Percentiles rank a stretch among this genome's conserved stretches.
Conservation (phyloP, 768 basidiomycete species). For the Mycena chlorophos region DNA sequence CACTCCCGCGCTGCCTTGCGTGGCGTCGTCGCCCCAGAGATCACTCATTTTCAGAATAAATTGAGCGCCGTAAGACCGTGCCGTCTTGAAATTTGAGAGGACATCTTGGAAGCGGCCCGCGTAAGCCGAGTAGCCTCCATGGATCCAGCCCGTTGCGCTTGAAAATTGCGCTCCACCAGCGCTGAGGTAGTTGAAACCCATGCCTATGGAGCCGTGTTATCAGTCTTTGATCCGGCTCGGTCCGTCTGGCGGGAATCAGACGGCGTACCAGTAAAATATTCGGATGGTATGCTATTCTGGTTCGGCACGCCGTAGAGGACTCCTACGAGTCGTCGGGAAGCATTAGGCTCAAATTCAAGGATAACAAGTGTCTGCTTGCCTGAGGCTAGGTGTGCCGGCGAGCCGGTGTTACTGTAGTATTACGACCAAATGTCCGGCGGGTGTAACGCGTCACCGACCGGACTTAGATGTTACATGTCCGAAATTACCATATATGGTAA, state of each 20-base stretch:
- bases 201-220: conserved; percentile 13
- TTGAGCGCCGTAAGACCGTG: conserved; percentile 20
- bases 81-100: conserved; percentile 24
- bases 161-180: conserved; percentile 23
- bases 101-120: conserved; percentile 23
- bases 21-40: conserved; percentile 25
- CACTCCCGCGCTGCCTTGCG: conserved; percentile 19
- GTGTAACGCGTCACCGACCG: too few relatives aligned
- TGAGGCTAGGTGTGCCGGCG: conserved; percentile 15
- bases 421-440: too few relatives aligned
- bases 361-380: not conserved
- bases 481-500: too few relatives aligned
- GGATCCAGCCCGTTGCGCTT: conserved; percentile 21
- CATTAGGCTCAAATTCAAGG: not conserved
- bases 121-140: conserved; percentile 17
- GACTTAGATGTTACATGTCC: too few relatives aligned
- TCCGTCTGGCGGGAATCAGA: not conserved
- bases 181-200: conserved; percentile 27
- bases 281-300: conserved; percentile 15
- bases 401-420: conserved; percentile 13
- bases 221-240: not conserved
- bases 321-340: not conserved
- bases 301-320: conserved; percentile 21
- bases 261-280: conserved; percentile 18
- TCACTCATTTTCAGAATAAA: conserved; percentile 27